phyloP scores from a whole-genome alignment of 2,329 filamentous ascomycete genomes.

The Parasarocladium wereldwijsianum region DNA sequence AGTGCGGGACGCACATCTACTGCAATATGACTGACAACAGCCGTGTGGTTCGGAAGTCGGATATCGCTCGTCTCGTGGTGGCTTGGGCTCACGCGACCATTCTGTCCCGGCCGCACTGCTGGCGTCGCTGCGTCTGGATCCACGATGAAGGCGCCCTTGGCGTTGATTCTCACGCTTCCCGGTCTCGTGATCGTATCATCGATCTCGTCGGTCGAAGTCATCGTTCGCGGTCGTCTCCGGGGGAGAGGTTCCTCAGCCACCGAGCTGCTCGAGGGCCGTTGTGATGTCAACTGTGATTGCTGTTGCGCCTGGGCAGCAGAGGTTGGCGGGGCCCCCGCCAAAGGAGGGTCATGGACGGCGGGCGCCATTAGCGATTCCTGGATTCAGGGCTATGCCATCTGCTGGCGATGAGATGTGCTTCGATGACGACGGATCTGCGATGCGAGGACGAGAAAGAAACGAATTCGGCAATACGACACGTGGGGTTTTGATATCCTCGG shows the following conservation, averaged over 20 bases:
- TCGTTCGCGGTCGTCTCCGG: constrained; percentile 13
- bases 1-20: constrained; percentile 58
- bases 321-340: too few relatives aligned
- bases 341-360: constrained; percentile 1
- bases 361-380: constrained; percentile 1
- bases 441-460: too few relatives aligned
- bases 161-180: constrained; percentile 81
- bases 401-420: too few relatives aligned
- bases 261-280: neutral
- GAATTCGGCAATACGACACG: too few relatives aligned
- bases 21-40: constrained; percentile 90
- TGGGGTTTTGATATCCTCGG: too few relatives aligned
- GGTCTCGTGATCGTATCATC: constrained; percentile 47
- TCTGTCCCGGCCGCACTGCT: constrained; percentile 17
- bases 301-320: too few relatives aligned
- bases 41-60: constrained; percentile 87
- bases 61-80: constrained; percentile 77
- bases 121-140: constrained; percentile 56
- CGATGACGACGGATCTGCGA: too few relatives aligned
- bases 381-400: too few relatives aligned
- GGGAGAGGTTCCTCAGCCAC: neutral
- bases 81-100: constrained; percentile 31
- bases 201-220: constrained; percentile 40
- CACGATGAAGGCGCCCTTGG: constrained; percentile 91
- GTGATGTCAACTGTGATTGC: neutral